Evolutionary conservation across 352 stramenopile genomes (phyloP).

Genomic region (Globisporangium megalacanthum): DNA sequence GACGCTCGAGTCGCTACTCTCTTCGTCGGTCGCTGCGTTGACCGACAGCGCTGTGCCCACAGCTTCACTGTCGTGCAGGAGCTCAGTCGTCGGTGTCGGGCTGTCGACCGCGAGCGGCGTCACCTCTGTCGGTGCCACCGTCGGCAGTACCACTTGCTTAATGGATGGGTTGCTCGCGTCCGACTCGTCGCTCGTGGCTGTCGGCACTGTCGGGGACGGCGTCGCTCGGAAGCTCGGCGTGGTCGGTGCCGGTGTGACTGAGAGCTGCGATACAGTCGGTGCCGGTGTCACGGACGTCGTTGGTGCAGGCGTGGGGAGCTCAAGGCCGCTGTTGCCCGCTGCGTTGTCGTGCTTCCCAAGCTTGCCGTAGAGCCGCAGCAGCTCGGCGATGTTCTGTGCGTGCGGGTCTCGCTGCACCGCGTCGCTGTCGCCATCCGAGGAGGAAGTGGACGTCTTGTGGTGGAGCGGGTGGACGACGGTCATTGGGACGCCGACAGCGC

Average conservation of each 20-base stretch:
- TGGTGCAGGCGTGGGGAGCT: constrained; percentile 7
- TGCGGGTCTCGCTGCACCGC: constrained; percentile 8
- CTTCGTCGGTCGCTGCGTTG: not conserved
- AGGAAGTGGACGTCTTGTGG: constrained; percentile 4
- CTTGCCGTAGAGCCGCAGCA: constrained; percentile 14
- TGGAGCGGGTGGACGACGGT: constrained; percentile 3
- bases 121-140: constrained; percentile 3
- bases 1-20: not conserved
- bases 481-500: constrained; percentile 5
- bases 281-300: constrained; percentile 13
- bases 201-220: constrained; percentile 5
- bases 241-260: not conserved
- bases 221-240: constrained; percentile 6
- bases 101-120: constrained; percentile 5
- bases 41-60: constrained; percentile 4
- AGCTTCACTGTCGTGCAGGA: constrained; percentile 10
- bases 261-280: constrained; percentile 3
- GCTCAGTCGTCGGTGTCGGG: constrained; percentile 1
- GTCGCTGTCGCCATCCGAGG: not conserved
- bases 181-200: constrained; percentile 3
- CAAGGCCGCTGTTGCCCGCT: not conserved
- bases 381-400: constrained; percentile 2
- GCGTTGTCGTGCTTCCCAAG: not conserved
- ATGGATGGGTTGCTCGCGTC: constrained; percentile 8
- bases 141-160: constrained; percentile 13